Evolutionary conservation across 129 eudicot genomes (phyloP).

Genomic region (Lonicera japonica): DNA sequence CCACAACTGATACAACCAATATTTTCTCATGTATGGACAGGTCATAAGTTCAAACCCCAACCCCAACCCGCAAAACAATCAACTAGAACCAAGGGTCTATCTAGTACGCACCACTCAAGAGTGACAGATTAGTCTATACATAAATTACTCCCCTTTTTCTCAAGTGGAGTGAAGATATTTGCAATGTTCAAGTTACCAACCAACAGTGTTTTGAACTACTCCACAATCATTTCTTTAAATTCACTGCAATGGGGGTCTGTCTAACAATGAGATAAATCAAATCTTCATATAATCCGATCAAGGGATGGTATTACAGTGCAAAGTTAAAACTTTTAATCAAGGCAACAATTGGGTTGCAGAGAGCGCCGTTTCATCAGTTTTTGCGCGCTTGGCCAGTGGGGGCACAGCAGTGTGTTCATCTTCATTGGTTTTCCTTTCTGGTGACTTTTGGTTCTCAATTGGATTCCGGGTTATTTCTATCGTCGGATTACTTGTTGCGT

Average conservation of each 20-base stretch:
- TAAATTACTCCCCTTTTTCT: no score
- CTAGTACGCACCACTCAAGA: no score
- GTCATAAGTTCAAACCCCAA: no score
- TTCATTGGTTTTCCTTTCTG: slow-evolving; percentile 16
- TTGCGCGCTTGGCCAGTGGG: slow-evolving; percentile 53
- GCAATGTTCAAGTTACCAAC: no score
- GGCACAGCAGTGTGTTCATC: slow-evolving; percentile 15
- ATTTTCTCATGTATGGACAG: no score
- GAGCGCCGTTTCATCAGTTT: slow-evolving; percentile 23
- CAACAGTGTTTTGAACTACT: neutral
- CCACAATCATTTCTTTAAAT: neutral
- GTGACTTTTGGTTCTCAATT: slow-evolving; percentile 22
- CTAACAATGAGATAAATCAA: neutral
- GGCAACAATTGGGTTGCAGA: neutral
- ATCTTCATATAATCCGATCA: neutral
- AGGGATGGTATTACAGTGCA: neutral
- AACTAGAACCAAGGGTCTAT: no score
- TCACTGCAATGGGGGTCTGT: neutral
- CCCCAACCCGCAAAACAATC: no score
- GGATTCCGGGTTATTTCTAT: neutral
- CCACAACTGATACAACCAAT: no score
- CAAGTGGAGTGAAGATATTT: no score
- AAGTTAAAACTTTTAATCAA: neutral
- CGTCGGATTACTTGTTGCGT: neutral
- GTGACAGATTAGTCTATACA: no score